phyloP scores from a whole-genome alignment of 176 grass and related monocot genomes.

The Hordeum vulgare region MorexV3_pseudomolecules_assembly NC_058519.1:394160001-394160500 shows the following conservation, averaged over 20 bases:
- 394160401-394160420: no score
- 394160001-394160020: not conserved
- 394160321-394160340: not conserved
- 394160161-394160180: not conserved
- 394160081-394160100: no score
- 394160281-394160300: not conserved
- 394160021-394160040: not conserved
- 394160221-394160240: not conserved
- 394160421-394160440: no score
- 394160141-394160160: not conserved
- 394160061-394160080: no score
- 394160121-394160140: not conserved
- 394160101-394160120: not conserved
- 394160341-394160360: not conserved
- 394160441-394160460: no score
- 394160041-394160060: not conserved
- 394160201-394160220: not conserved
- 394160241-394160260: not conserved
- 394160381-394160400: no score
- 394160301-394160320: not conserved
- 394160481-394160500: no score
- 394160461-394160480: no score
- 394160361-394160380: not conserved
- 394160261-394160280: not conserved
- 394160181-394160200: not conserved